phyloP scores from a whole-genome alignment of 441 rosid genomes.

The Erodium texanum region DNA sequence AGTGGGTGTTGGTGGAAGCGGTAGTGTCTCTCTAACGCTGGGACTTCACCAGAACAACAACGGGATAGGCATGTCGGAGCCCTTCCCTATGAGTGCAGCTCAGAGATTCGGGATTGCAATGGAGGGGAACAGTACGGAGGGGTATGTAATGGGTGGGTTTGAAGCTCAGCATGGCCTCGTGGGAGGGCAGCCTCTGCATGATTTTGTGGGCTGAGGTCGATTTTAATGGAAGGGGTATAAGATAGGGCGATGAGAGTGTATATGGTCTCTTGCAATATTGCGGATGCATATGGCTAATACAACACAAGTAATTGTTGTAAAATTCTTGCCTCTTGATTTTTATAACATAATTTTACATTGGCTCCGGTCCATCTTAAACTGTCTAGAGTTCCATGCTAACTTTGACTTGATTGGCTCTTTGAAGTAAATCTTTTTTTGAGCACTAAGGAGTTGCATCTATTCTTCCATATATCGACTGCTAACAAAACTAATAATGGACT shows the following conservation, averaged over 20 bases:
- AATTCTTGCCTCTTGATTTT: conserved; percentile 28
- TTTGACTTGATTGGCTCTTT: too few relatives aligned
- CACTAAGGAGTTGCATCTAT: too few relatives aligned
- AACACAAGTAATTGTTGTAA: conserved; percentile 18
- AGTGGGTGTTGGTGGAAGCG: conserved; percentile 31
- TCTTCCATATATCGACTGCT: too few relatives aligned
- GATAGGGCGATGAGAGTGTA: neutral
- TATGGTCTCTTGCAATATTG: conserved; percentile 13
- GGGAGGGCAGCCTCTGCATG: conserved; percentile 65
- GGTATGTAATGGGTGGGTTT: conserved; percentile 43
- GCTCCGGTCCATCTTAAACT: too few relatives aligned
- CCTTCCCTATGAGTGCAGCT: conserved; percentile 50
- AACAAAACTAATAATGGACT: too few relatives aligned
- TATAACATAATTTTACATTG: neutral
- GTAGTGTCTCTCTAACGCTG: conserved; percentile 58
- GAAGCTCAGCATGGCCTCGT: conserved; percentile 51
- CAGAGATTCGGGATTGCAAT: conserved; percentile 59
- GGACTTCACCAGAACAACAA: conserved; percentile 73
- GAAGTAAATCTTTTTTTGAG: too few relatives aligned
- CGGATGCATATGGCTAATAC: conserved; percentile 1
- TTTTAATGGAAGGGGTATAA: too few relatives aligned
- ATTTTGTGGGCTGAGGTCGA: conserved; percentile 53
- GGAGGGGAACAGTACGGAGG: conserved; percentile 32
- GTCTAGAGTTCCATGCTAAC: too few relatives aligned
- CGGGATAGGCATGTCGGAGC: conserved; percentile 45